Percentiles rank a stretch among this genome's conserved stretches.
Evolutionary conservation across 306 rosid species (phyloP).

Genomic region (Cyclanthera cordifolia): DNA sequence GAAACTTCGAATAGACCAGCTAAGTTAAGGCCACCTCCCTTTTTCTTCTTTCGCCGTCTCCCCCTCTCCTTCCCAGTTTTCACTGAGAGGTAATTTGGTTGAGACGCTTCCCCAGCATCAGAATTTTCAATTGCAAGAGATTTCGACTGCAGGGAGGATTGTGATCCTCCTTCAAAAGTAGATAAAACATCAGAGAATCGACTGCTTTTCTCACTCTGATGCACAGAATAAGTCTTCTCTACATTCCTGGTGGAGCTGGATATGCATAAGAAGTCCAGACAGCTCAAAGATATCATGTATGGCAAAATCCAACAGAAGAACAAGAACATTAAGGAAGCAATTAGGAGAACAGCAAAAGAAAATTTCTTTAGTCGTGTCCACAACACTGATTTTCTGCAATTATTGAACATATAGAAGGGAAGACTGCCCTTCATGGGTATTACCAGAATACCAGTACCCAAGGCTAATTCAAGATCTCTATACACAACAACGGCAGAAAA

Average conservation of each 20-base stretch:
- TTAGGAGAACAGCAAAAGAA: slow-evolving; percentile 33
- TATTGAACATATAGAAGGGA: slow-evolving; percentile 48
- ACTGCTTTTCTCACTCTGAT: slow-evolving; percentile 24
- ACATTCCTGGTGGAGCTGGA: slow-evolving; percentile 21
- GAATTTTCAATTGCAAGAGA: slow-evolving; percentile 23
- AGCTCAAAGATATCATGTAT: slow-evolving; percentile 26
- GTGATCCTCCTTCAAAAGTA: slow-evolving; percentile 23
- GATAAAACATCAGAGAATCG: slow-evolving; percentile 27
- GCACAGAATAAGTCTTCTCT: slow-evolving; percentile 22
- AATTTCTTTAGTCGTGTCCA: slow-evolving; percentile 54
- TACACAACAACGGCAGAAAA: slow-evolving; percentile 53
- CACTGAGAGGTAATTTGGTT: slow-evolving; percentile 36
- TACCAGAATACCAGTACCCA: slow-evolving; percentile 63
- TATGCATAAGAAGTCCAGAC: slow-evolving; percentile 30
- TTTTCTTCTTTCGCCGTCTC: slow-evolving; percentile 63
- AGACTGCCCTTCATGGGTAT: slow-evolving; percentile 72
- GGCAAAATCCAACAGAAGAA: slow-evolving; percentile 39
- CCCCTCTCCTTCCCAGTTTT: slow-evolving; percentile 62
- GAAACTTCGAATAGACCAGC: slow-evolving; percentile 62
- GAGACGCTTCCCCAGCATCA: slow-evolving; percentile 32
- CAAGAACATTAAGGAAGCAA: slow-evolving; percentile 29
- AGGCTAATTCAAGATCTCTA: slow-evolving; percentile 71
- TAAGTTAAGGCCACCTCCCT: slow-evolving; percentile 39
- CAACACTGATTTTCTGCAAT: slow-evolving; percentile 55
- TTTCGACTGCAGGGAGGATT: slow-evolving; percentile 25